Evolutionary conservation across 306 rosid genomes (phyloP).

Genomic region (Senna tora): DNA sequence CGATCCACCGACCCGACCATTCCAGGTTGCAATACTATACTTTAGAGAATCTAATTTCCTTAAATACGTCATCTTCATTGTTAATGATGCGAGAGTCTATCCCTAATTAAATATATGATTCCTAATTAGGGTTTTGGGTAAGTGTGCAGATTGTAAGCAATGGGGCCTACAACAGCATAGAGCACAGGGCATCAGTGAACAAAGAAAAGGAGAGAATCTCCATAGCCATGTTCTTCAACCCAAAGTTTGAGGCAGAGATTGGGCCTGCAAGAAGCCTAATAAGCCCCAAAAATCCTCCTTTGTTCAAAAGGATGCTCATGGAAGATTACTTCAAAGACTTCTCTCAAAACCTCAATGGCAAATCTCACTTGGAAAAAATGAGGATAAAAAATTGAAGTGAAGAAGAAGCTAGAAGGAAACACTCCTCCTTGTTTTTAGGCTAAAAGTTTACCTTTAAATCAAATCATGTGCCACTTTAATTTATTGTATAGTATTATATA

Average conservation of each 20-base stretch:
- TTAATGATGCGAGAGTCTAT: too few species aligned
- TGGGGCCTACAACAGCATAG: slow-evolving; percentile 70
- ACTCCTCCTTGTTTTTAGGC: background rate
- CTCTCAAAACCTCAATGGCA: slow-evolving; percentile 60
- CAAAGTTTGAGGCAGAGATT: slow-evolving; percentile 66
- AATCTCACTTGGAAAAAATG: slow-evolving; percentile 66
- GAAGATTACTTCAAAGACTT: slow-evolving; percentile 60
- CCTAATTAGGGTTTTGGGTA: background rate
- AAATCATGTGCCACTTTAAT: background rate
- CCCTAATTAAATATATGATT: background rate
- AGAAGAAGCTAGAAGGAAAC: slow-evolving; percentile 2
- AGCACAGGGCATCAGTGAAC: slow-evolving; percentile 73
- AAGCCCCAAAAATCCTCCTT: slow-evolving; percentile 49
- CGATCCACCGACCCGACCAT: too few species aligned
- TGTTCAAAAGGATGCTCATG: slow-evolving; percentile 54
- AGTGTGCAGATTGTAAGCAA: slow-evolving; percentile 71
- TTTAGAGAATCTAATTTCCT: too few species aligned
- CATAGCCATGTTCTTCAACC: slow-evolving; percentile 63
- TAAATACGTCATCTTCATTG: too few species aligned
- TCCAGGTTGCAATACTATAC: too few species aligned
- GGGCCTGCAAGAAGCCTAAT: slow-evolving; percentile 48
- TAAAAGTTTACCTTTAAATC: background rate
- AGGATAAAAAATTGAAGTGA: slow-evolving; percentile 39
- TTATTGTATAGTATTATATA: background rate
- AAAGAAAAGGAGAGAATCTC: slow-evolving; percentile 70